These are phyloP conservation scores for Fusarium fujikuroi DNA, from an alignment of 2,329 filamentous ascomycete genomes.

Conservation along the genomic window DNA sequence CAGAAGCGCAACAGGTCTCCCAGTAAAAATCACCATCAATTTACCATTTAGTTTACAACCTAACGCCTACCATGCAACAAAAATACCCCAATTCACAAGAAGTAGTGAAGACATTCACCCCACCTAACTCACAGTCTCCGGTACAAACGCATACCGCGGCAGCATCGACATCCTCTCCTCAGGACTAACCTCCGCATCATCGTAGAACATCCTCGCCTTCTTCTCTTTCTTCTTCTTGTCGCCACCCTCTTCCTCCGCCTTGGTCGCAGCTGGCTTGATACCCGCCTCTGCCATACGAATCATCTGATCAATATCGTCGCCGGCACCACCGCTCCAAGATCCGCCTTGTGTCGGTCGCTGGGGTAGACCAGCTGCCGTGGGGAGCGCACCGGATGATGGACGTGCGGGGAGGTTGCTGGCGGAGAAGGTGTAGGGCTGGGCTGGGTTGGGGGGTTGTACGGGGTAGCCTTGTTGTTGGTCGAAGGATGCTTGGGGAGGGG, in stretches of 20 bases:
- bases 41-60: slow-evolving; percentile 42
- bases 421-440: slow-evolving; percentile 49
- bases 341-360: slow-evolving; percentile 55
- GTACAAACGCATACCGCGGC: slow-evolving; percentile 75
- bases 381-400: slow-evolving; percentile 53
- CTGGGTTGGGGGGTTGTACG: slow-evolving; percentile 37
- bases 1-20: background rate
- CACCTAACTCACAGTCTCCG: slow-evolving; percentile 40
- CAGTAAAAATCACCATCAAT: slow-evolving; percentile 37
- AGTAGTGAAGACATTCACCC: background rate
- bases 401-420: slow-evolving; percentile 58
- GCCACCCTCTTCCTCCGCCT: slow-evolving; percentile 52
- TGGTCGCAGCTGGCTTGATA: slow-evolving; percentile 58
- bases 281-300: slow-evolving; percentile 73
- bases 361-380: slow-evolving; percentile 56
- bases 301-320: slow-evolving; percentile 72
- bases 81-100: slow-evolving; percentile 22
- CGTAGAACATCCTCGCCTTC: slow-evolving; percentile 80
- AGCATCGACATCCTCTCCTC: slow-evolving; percentile 90
- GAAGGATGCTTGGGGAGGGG: slow-evolving; percentile 26
- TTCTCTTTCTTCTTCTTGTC: slow-evolving; percentile 76
- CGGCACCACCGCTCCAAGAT: slow-evolving; percentile 48
- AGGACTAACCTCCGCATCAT: slow-evolving; percentile 80
- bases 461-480: slow-evolving; percentile 43
- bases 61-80: slow-evolving; percentile 44